Percentiles rank a stretch among this genome's conserved stretches.
Evolutionary conservation across 163 green algal genomes (phyloP).

Genomic region (Chlamydomonas reinhardtii): DNA sequence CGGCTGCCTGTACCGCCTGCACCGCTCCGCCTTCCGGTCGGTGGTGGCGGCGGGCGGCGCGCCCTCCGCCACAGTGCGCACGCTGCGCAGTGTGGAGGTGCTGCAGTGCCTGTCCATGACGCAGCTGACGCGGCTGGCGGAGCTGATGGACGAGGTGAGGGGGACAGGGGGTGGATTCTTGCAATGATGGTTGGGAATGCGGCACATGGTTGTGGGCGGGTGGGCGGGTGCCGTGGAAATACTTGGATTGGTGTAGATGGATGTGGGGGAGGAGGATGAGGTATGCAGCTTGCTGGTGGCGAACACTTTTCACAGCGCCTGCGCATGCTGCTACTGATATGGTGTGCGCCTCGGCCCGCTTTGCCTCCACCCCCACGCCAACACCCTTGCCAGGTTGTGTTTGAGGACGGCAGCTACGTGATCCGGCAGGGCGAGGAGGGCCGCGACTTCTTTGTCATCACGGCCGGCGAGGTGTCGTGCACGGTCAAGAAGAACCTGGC

Average conservation of each 20-base stretch:
- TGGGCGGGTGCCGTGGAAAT: too few relatives aligned
- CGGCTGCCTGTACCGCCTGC: slow-evolving; percentile 73
- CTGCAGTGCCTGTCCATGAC: slow-evolving; percentile 66
- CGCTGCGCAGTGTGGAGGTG: slow-evolving; percentile 69
- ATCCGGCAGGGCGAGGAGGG: slow-evolving; percentile 67
- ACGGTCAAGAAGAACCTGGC: slow-evolving; percentile 51
- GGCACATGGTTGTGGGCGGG: not conserved
- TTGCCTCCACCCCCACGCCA: too few relatives aligned
- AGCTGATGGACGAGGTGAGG: slow-evolving; percentile 52
- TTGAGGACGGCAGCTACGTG: slow-evolving; percentile 68
- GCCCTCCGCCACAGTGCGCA: slow-evolving; percentile 54
- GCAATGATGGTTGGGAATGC: not conserved
- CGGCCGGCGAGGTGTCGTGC: slow-evolving; percentile 61
- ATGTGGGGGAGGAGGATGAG: too few relatives aligned
- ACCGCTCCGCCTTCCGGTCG: slow-evolving; percentile 50
- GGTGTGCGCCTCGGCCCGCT: too few relatives aligned
- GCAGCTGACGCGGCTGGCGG: slow-evolving; percentile 72
- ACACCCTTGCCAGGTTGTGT: slow-evolving; percentile 47
- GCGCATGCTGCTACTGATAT: too few relatives aligned
- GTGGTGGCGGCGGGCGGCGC: not conserved
- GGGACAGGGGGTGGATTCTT: not conserved
- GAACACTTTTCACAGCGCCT: too few relatives aligned
- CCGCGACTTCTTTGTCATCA: slow-evolving; percentile 75
- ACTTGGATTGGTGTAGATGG: too few relatives aligned
- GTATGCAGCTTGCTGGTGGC: too few relatives aligned